phyloP scores from a whole-genome alignment of 192 early-diverging fungal genomes.

The Phycomyces nitens region DNA sequence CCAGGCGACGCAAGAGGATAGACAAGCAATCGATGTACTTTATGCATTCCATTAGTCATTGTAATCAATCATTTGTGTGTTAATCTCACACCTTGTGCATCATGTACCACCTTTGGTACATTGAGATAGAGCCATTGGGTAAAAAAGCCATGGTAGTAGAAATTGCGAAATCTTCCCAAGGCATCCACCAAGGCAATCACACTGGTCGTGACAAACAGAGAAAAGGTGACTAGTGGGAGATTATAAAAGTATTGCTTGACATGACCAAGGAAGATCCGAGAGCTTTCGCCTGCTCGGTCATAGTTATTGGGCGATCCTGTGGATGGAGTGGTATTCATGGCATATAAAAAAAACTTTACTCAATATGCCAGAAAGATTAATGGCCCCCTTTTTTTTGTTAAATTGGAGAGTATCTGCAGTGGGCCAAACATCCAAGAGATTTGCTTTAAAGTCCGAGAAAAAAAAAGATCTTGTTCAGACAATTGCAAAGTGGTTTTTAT shows the following conservation, averaged over 20 bases:
- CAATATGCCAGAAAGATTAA: too few relatives aligned
- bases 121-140: neutral
- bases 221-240: neutral
- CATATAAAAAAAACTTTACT: too few relatives aligned
- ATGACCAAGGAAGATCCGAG: neutral
- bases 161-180: neutral
- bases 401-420: too few relatives aligned
- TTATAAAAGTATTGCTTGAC: neutral
- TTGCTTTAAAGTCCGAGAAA: too few relatives aligned
- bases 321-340: too few relatives aligned
- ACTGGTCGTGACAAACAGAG: neutral
- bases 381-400: too few relatives aligned
- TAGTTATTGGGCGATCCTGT: too few relatives aligned
- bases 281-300: too few relatives aligned
- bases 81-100: neutral
- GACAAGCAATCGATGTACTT: slow-evolving; percentile 4
- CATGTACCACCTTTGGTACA: neutral
- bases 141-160: neutral
- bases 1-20: slow-evolving; percentile 2
- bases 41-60: neutral
- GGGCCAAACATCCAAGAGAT: too few relatives aligned
- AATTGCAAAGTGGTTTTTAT: too few relatives aligned
- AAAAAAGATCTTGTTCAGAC: too few relatives aligned
- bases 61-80: neutral
- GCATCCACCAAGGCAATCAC: neutral